phyloP scores from a whole-genome alignment of 1,284 basidiomycete species.

The Ceraceosorus guamensis region DNA sequence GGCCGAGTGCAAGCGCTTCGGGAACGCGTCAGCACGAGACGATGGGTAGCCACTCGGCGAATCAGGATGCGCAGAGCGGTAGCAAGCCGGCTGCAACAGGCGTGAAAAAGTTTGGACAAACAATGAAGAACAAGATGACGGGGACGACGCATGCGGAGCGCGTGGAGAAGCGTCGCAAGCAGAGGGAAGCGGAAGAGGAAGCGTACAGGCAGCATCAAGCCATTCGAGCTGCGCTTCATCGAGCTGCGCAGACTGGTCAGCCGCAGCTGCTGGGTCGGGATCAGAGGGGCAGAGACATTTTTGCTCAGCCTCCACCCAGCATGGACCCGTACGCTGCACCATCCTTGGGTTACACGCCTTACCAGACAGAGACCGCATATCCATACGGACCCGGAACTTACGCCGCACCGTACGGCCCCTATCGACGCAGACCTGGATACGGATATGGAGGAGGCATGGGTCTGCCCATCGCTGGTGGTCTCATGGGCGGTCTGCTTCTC shows the following conservation, averaged over 20 bases:
- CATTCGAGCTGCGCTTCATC: constrained; percentile 18
- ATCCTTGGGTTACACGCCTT: constrained; percentile 22
- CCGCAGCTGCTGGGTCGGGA: constrained; percentile 25
- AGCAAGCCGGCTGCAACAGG: constrained; percentile 20
- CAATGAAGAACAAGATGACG: constrained; percentile 46
- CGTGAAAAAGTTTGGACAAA: constrained; percentile 31
- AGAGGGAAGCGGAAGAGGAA: constrained; percentile 26
- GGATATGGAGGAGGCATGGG: constrained; percentile 2
- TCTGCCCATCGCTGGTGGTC: constrained; percentile 6
- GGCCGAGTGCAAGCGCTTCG: no score
- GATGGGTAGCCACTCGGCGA: no score
- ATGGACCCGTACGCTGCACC: constrained; percentile 19
- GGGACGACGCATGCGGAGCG: constrained; percentile 40
- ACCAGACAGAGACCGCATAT: constrained; percentile 18
- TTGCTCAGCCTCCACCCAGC: constrained; percentile 24
- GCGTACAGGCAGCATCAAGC: constrained; percentile 21
- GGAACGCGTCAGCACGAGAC: no score
- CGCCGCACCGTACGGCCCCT: constrained; percentile 17
- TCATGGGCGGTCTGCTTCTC: constrained; percentile 6
- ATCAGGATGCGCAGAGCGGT: no score
- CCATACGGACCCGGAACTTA: constrained; percentile 2
- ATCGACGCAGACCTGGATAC: constrained; percentile 10
- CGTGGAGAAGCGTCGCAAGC: constrained; percentile 23
- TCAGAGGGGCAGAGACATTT: constrained; percentile 24
- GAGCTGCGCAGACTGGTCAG: constrained; percentile 22